phyloP scores from a whole-genome alignment of 345 rosid genomes.

The Iberis pinnata region DNA sequence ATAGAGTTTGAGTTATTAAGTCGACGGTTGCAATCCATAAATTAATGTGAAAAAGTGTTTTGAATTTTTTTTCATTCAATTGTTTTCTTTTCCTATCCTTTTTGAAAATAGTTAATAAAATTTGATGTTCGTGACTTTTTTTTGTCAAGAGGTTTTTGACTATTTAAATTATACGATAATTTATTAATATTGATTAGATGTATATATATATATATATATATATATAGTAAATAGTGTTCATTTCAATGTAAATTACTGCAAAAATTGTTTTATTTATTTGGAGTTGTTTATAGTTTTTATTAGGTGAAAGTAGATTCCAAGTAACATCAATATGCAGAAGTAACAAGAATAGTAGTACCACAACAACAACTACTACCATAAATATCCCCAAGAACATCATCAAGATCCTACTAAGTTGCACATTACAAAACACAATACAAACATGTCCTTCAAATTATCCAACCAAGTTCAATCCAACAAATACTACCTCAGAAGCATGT shows the following conservation, averaged over 20 bases:
- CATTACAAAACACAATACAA: slow-evolving; percentile 6
- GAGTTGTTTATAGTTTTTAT: slow-evolving; percentile 23
- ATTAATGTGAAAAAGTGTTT: too few relatives aligned
- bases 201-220: too few relatives aligned
- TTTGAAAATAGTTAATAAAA: too few relatives aligned
- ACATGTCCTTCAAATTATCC: slow-evolving; percentile 33
- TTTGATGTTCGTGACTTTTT: too few relatives aligned
- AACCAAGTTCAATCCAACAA: slow-evolving; percentile 3
- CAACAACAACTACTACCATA: not conserved
- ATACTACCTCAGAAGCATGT: slow-evolving; percentile 32
- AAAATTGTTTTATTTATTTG: not conserved
- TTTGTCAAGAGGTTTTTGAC: too few relatives aligned
- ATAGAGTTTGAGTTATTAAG: too few relatives aligned
- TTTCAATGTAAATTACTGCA: slow-evolving; percentile 12
- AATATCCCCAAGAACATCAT: slow-evolving; percentile 2
- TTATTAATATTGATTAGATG: too few relatives aligned
- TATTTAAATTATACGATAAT: too few relatives aligned
- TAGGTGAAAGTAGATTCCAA: slow-evolving; percentile 18
- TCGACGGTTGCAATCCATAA: too few relatives aligned
- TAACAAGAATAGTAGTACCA: slow-evolving; percentile 8
- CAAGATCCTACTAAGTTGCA: slow-evolving; percentile 34
- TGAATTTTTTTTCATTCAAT: too few relatives aligned
- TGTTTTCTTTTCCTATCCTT: too few relatives aligned
- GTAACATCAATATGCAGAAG: slow-evolving; percentile 12
- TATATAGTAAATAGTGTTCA: too few relatives aligned